Conservation (phyloP, 768 basidiomycete genomes). For the Leccinum disarticulatum region DNA sequence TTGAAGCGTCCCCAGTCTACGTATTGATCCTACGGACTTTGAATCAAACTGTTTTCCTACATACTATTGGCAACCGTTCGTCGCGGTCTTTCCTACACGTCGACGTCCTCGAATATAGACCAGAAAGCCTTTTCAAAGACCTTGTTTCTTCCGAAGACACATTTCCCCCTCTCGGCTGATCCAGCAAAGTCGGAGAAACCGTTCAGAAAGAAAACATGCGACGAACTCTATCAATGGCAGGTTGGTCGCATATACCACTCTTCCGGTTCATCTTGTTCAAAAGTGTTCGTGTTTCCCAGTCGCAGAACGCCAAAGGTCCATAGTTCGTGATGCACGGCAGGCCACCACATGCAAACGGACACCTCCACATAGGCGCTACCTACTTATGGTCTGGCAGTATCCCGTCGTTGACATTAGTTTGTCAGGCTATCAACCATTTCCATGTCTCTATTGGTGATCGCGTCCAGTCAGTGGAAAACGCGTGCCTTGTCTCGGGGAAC, state of each 20-base stretch:
- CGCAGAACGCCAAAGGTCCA: conserved; percentile 60
- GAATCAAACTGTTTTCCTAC: too few relatives aligned
- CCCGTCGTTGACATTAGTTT: not conserved
- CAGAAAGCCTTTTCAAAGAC: conserved; percentile 55
- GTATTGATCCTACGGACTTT: too few relatives aligned
- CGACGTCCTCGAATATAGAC: conserved; percentile 13
- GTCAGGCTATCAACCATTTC: conserved; percentile 88
- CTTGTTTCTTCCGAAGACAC: conserved; percentile 78
- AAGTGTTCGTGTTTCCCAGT: conserved; percentile 40
- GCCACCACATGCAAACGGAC: conserved; percentile 96
- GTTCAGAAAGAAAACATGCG: conserved; percentile 63
- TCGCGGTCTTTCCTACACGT: conserved; percentile 18
- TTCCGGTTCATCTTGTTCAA: not conserved
- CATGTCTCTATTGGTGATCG: conserved; percentile 73
- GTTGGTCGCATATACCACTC: conserved; percentile 35
- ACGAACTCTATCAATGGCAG: conserved; percentile 78
- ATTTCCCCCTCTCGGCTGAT: conserved; percentile 72
- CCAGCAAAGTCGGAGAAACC: conserved; percentile 58
- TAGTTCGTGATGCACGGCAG: conserved; percentile 92
- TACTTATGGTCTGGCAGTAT: not conserved
- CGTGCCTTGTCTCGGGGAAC: not conserved
- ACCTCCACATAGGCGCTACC: conserved; percentile 84
- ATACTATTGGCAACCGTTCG: not conserved
- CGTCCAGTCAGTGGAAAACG: conserved; percentile 66
- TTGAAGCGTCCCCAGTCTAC: too few relatives aligned